These are phyloP conservation scores for Dalbergia oliveri DNA, from an alignment of 306 rosid genomes.

Conservation along the genomic window DNA sequence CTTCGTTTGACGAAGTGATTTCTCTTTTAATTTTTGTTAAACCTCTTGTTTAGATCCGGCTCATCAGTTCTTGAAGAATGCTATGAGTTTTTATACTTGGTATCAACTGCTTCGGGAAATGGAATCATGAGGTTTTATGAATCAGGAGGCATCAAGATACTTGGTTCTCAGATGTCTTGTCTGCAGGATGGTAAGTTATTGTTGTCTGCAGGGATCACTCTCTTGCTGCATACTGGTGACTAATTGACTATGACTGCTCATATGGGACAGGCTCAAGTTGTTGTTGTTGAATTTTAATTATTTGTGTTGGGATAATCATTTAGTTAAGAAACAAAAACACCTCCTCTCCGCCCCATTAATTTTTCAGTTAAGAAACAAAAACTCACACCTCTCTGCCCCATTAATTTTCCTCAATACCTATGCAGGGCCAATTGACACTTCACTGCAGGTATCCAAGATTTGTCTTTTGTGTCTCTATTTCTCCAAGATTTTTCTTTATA, in stretches of 20 bases:
- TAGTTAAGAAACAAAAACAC: background rate
- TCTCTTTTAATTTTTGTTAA: conserved; percentile 4
- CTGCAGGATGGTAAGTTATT: conserved; percentile 70
- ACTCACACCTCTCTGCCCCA: background rate
- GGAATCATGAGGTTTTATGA: conserved; percentile 65
- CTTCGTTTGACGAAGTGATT: conserved; percentile 5
- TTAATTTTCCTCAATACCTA: background rate
- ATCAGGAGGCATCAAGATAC: conserved; percentile 65
- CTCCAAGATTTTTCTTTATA: background rate
- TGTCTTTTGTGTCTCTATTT: background rate
- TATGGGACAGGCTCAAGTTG: background rate
- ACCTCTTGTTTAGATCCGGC: conserved; percentile 63
- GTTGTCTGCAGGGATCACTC: conserved; percentile 22
- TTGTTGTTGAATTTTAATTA: background rate
- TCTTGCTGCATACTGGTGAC: conserved; percentile 4
- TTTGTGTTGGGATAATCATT: background rate
- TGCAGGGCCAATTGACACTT: background rate
- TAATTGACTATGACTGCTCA: background rate
- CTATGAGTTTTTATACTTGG: conserved; percentile 84
- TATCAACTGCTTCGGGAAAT: conserved; percentile 69
- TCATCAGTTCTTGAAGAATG: conserved; percentile 75
- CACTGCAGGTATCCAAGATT: background rate
- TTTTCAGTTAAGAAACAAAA: background rate
- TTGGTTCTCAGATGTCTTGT: conserved; percentile 71
- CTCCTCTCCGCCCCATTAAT: background rate